Percentiles rank a stretch among this genome's conserved stretches.
These are phyloP conservation scores for Arthromyces matolae DNA, from an alignment of 768 basidiomycete species.

Conservation along the genomic window DNA sequence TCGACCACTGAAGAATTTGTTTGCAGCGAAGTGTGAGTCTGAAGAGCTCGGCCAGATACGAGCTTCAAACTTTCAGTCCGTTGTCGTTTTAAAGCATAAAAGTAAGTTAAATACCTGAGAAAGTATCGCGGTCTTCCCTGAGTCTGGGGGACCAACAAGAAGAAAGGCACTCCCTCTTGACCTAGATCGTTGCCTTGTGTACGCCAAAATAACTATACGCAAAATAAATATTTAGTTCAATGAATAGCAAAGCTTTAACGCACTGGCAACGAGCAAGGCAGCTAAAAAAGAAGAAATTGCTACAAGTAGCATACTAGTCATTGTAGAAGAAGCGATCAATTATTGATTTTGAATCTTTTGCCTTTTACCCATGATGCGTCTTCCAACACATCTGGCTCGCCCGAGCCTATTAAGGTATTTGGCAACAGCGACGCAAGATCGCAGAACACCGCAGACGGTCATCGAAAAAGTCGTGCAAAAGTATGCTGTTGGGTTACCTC, in stretches of 20 bases:
- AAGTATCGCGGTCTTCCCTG: constrained; percentile 78
- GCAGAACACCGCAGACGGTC: constrained; percentile 69
- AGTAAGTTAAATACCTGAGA: constrained; percentile 61
- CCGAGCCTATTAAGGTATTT: constrained; percentile 19
- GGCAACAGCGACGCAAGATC: constrained; percentile 24
- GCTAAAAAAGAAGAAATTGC: constrained; percentile 11
- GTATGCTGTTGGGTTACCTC: constrained; percentile 87
- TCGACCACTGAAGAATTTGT: constrained; percentile 52
- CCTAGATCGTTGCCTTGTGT: constrained; percentile 40
- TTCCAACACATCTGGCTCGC: constrained; percentile 16
- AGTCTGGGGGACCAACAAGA: constrained; percentile 71
- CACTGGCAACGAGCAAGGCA: constrained; percentile 9
- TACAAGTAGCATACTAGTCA: constrained; percentile 1
- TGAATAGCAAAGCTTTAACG: background rate
- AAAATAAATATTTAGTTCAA: background rate
- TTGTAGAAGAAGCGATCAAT: background rate
- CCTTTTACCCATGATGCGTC: constrained; percentile 12
- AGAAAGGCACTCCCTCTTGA: constrained; percentile 60
- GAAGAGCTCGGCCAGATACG: constrained; percentile 56
- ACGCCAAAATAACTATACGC: constrained; percentile 39
- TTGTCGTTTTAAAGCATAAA: no score
- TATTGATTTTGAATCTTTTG: no score
- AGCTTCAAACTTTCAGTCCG: no score
- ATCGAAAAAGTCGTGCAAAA: constrained; percentile 98
- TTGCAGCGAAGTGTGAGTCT: constrained; percentile 78